A percentile compares a stretch with the other conserved stretches of the same genome.
phyloP scores from a whole-genome alignment of 352 stramenopile species.

The Phytophthora ramorum region DNA sequence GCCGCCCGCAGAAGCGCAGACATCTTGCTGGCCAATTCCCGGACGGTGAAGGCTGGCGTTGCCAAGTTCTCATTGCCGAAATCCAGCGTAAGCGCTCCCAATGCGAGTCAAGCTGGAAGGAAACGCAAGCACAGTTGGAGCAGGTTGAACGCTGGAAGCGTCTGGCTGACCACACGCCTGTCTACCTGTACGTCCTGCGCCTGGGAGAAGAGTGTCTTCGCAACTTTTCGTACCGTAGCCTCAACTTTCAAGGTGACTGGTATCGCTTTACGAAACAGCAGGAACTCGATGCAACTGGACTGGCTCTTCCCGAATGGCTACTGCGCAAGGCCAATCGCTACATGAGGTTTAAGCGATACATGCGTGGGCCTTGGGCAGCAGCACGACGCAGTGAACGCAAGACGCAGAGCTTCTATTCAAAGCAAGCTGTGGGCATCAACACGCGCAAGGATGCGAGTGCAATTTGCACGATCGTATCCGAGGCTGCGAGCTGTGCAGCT shows the following conservation, averaged over 20 bases:
- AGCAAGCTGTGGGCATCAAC: conserved; percentile 60
- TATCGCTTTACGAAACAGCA: conserved; percentile 58
- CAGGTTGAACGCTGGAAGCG: conserved; percentile 72
- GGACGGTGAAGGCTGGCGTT: conserved; percentile 62
- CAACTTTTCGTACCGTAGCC: conserved; percentile 74
- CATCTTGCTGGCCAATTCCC: conserved; percentile 43
- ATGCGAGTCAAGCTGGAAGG: conserved; percentile 72
- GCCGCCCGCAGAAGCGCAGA: conserved; percentile 62
- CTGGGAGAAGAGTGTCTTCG: conserved; percentile 88
- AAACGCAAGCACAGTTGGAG: conserved; percentile 60
- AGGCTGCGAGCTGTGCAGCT: conserved; percentile 80
- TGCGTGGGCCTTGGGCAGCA: conserved; percentile 68
- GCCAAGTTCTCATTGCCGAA: conserved; percentile 71
- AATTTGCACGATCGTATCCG: conserved; percentile 77
- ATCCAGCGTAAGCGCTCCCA: conserved; percentile 75
- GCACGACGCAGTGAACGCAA: conserved; percentile 67
- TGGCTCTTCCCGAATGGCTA: conserved; percentile 65
- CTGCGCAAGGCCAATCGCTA: conserved; percentile 84
- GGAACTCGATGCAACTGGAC: conserved; percentile 40
- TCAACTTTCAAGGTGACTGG: conserved; percentile 83
- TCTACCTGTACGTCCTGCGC: conserved; percentile 86
- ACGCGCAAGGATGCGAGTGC: conserved; percentile 63
- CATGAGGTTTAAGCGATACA: conserved; percentile 86
- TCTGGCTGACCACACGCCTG: conserved; percentile 75
- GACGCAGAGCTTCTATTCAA: conserved; percentile 80